Evolutionary conservation across 139 green algal species (phyloP).

Genomic region (Coelastrella sp.): DNA sequence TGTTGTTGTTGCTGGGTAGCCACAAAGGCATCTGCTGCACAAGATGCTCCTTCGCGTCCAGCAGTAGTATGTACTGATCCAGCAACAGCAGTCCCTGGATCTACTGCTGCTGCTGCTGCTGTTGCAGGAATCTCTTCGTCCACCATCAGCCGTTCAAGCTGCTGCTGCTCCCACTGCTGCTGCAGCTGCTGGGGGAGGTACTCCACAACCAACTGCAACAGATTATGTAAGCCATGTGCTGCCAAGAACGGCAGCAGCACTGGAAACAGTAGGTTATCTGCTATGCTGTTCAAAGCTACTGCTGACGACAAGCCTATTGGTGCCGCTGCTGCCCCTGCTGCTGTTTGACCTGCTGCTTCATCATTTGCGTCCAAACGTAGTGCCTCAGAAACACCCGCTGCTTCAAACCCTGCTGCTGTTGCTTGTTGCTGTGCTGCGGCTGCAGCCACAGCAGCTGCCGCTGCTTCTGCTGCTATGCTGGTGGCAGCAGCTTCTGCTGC

Average conservation of each 20-base stretch:
- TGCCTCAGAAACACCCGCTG: background rate
- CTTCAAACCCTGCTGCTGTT: constrained; percentile 21
- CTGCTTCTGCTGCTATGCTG: background rate
- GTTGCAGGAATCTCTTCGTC: background rate
- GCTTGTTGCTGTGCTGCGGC: constrained; percentile 3
- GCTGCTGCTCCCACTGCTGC: constrained; percentile 17
- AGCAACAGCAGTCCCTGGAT: too few species aligned
- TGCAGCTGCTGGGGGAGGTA: constrained; percentile 12
- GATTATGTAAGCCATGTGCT: constrained; percentile 26
- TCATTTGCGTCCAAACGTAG: background rate
- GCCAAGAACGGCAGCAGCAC: constrained; percentile 28
- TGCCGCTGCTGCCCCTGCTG: constrained; percentile 7
- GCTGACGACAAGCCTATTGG: background rate
- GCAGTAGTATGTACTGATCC: too few species aligned
- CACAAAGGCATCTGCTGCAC: background rate
- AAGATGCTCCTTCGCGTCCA: background rate
- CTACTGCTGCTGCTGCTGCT: background rate
- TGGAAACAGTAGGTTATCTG: background rate
- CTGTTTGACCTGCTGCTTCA: background rate
- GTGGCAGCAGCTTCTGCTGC: background rate
- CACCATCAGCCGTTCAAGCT: background rate
- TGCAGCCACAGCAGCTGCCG: background rate
- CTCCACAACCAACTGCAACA: constrained; percentile 13
- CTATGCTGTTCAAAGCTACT: background rate
- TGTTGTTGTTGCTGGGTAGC: background rate